Conservation (phyloP, 2,329 filamentous ascomycete species). For the Exophiala oligosperma region DNA sequence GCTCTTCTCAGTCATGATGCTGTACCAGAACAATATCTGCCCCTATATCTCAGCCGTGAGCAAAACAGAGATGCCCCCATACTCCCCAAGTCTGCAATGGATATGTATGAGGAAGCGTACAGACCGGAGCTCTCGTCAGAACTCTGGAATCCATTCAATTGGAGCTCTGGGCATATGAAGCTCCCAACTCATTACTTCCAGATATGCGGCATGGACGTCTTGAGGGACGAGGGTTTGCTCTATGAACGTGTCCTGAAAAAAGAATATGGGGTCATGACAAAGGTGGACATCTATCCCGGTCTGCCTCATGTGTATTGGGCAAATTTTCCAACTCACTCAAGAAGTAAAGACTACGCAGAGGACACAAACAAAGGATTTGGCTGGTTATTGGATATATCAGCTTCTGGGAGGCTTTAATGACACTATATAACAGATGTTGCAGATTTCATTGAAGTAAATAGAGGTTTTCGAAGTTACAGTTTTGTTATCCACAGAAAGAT, state of each 20-base stretch:
- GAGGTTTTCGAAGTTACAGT: no score
- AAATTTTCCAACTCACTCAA: neutral
- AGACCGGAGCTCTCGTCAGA: conserved; percentile 7
- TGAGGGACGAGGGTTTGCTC: neutral
- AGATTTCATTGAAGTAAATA: no score
- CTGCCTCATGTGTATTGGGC: neutral
- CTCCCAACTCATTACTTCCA: neutral
- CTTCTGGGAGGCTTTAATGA: no score
- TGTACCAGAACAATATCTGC: conserved; percentile 4
- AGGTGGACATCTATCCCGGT: neutral
- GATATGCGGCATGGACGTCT: neutral
- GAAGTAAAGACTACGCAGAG: neutral
- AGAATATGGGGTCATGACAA: neutral
- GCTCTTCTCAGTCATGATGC: conserved; percentile 23
- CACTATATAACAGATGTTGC: no score
- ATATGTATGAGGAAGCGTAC: conserved; percentile 19
- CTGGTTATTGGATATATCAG: neutral
- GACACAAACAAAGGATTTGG: neutral
- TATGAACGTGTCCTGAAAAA: neutral
- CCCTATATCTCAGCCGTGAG: conserved; percentile 1
- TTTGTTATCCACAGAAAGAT: no score
- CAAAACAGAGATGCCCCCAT: conserved; percentile 8
- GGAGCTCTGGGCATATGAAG: neutral
- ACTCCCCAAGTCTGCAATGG: conserved; percentile 19
- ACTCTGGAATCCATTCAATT: neutral